A percentile compares a stretch with the other conserved stretches of the same genome.
Evolutionary conservation across 768 basidiomycete genomes (phyloP).

Genomic region (Leucosporidium scottii): DNA sequence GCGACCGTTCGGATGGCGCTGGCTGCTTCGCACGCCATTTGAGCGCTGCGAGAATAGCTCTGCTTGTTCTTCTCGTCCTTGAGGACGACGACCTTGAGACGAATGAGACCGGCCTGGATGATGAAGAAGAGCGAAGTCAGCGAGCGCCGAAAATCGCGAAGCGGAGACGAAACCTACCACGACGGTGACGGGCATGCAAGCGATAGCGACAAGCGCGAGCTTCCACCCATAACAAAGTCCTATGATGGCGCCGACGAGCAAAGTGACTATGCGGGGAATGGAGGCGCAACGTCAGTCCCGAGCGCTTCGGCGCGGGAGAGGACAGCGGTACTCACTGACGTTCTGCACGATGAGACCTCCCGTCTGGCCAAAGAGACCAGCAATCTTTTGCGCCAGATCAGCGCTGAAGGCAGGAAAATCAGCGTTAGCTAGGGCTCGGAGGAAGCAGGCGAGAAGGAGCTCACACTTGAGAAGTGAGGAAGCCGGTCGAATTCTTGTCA

Average conservation of each 20-base stretch:
- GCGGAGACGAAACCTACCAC: constrained; percentile 3
- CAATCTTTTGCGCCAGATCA: constrained; percentile 73
- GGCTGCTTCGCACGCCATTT: constrained; percentile 85
- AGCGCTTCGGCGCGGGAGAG: no score
- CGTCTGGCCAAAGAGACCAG: constrained; percentile 57
- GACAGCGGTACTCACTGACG: constrained; percentile 20
- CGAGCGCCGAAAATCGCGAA: background rate
- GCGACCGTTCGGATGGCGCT: constrained; percentile 86
- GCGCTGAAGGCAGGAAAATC: constrained; percentile 67
- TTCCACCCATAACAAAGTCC: constrained; percentile 72
- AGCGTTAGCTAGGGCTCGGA: constrained; percentile 45
- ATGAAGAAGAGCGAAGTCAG: constrained; percentile 17
- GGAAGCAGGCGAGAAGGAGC: constrained; percentile 23
- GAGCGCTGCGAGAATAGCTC: constrained; percentile 70
- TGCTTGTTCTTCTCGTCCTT: constrained; percentile 65
- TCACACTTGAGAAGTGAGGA: constrained; percentile 54
- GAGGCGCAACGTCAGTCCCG: background rate
- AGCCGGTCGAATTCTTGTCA: constrained; percentile 56
- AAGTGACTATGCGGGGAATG: constrained; percentile 2
- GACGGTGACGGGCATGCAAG: constrained; percentile 35
- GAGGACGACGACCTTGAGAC: constrained; percentile 77
- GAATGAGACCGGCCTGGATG: constrained; percentile 61
- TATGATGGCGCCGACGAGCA: constrained; percentile 24
- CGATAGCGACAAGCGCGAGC: constrained; percentile 72
- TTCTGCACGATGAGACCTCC: constrained; percentile 80